Conservation (phyloP, 192 early-diverging fungal genomes). For the Linnemannia exigua region DNA sequence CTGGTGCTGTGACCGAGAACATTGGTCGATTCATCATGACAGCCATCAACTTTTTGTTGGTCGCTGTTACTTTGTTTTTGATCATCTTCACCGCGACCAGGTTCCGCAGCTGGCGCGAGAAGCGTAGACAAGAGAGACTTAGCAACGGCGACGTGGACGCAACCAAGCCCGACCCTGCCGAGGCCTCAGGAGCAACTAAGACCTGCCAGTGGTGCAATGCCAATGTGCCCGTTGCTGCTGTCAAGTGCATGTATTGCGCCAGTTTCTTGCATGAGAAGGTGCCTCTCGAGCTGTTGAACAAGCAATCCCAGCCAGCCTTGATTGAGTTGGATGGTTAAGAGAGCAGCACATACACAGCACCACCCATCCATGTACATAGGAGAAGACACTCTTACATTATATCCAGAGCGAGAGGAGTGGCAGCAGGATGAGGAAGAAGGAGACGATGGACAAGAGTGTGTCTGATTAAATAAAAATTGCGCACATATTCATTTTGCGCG, state of each 20-base stretch:
- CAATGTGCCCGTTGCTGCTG: slow-evolving; percentile 50
- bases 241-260: slow-evolving; percentile 61
- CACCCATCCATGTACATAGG: neutral
- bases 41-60: slow-evolving; percentile 48
- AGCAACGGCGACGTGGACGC: slow-evolving; percentile 24
- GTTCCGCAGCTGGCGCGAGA: slow-evolving; percentile 20
- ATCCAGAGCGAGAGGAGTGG: neutral
- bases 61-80: slow-evolving; percentile 51
- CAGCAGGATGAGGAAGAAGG: neutral
- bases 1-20: slow-evolving; percentile 61
- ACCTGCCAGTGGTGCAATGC: slow-evolving; percentile 59
- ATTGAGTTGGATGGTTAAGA: slow-evolving; percentile 50
- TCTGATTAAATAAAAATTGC: neutral
- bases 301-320: slow-evolving; percentile 37
- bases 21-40: slow-evolving; percentile 58
- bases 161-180: slow-evolving; percentile 48
- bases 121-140: slow-evolving; percentile 7
- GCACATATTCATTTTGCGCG: too few relatives aligned
- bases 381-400: neutral
- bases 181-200: slow-evolving; percentile 29
- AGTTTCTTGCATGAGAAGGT: slow-evolving; percentile 61
- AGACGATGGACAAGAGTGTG: slow-evolving; percentile 1
- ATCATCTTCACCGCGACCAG: slow-evolving; percentile 28
- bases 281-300: slow-evolving; percentile 37
- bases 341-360: neutral